Conservation (phyloP, 495 filamentous ascomycete genomes). For the Neurospora sublineolata region DNA sequence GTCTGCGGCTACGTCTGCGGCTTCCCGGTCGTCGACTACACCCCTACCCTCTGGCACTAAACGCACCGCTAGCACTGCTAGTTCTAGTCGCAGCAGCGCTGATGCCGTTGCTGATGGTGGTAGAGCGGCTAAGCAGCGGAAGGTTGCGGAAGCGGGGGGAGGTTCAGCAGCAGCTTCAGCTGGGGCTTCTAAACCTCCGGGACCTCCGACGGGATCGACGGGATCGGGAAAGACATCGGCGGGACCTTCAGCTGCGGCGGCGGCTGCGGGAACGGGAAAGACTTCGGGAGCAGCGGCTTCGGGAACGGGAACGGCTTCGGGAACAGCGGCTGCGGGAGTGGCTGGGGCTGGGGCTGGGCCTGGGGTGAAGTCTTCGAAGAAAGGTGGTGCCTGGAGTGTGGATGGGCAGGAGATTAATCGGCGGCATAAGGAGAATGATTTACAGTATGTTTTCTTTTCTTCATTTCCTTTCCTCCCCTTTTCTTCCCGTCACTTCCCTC, state of each 20-base stretch:
- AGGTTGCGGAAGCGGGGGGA: not conserved
- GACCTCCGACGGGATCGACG: no score
- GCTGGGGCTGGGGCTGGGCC: no score
- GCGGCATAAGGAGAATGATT: not conserved
- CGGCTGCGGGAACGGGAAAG: no score
- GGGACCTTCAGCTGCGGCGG: no score
- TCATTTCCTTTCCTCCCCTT: not conserved
- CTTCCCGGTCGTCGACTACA: not conserved
- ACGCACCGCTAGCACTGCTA: not conserved
- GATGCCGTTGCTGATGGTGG: not conserved
- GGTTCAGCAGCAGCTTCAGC: not conserved
- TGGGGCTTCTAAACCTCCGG: no score
- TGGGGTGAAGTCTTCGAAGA: no score
- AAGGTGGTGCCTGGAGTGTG: not conserved
- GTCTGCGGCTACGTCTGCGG: not conserved
- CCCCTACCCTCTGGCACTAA: no score
- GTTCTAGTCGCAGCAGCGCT: not conserved
- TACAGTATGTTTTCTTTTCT: not conserved
- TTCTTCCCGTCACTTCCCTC: no score
- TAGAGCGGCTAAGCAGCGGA: not conserved
- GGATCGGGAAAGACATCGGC: no score
- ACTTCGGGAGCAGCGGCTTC: not conserved
- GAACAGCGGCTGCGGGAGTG: not conserved
- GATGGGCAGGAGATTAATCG: not conserved
- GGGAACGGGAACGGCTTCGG: not conserved